Base-by-base conservation (phyloP, 768 basidiomycete species). In the Amanita thiersii region DNA sequence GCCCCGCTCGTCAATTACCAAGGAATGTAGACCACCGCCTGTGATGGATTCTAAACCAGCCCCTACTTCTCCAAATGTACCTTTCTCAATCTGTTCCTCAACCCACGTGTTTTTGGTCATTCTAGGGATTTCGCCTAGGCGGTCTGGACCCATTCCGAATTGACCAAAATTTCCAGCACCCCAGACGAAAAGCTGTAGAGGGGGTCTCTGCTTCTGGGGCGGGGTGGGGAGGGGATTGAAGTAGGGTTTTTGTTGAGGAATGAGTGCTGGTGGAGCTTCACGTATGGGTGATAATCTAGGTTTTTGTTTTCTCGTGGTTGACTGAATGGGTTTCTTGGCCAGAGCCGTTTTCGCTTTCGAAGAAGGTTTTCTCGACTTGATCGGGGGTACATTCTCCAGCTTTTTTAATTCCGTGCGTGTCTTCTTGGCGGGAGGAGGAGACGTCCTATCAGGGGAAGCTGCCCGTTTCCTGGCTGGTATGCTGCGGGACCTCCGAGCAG, bases 131-230 rank as follows among this genome's bases (percentile, higher is more conserved):
- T 94, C 89, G 44, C 69, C 78, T 23, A 90, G 64, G 37, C 65
- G 56, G 48, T 81, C 77, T 3, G 79, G 77, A 26, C 94, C 94
- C 68, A 94, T 76, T 23, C 93, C 96, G 53, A 96, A 85, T 60
- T 98, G 93, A 21, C 92, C 93, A 64, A 91, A 90, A 60, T 94
- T 92, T 19, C 91, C 92, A 8, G 83, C 80, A 5, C 94, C 94
- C 77, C 87, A 97, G 5, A 76, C 81, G 49, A 92, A 94, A 12
- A 92, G 68, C 30, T 81, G 72, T 10, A 77, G 71, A 24, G 81
- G 69, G 14, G 89, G 90, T 32, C 79, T 73, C 33, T 65, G 51
- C 43, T 75, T 72, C 35, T 65, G 54, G 6, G 76, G 73, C 20
- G 78, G 70, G 5, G 65, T 60, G 11, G 84, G 86, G 3, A 89